Percentiles rank a stretch among this genome's conserved stretches.
Conservation (phyloP, 768 basidiomycete genomes). For the Boletus edulis region DNA sequence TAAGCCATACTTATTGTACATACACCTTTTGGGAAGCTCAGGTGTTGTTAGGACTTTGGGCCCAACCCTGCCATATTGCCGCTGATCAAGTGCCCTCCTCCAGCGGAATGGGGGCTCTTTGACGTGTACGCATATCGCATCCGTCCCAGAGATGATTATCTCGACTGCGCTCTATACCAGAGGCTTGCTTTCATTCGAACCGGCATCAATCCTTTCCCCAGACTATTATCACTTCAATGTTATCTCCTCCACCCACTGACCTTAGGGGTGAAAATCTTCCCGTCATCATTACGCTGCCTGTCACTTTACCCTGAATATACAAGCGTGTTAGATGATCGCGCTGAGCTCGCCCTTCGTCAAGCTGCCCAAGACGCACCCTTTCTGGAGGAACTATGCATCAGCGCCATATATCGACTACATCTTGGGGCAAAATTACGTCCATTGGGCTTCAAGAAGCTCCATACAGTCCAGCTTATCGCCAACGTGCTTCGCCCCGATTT, state of each 20-base stretch:
- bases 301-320: constrained; percentile 12
- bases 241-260: constrained; percentile 11
- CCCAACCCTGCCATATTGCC: constrained; percentile 5
- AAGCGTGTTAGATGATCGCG: constrained; percentile 8
- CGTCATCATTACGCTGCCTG: constrained; percentile 11
- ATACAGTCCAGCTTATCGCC: constrained; percentile 6
- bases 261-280: constrained; percentile 12
- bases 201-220: constrained; percentile 10
- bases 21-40: background rate
- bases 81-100: constrained; percentile 10
- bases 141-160: background rate
- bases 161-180: constrained; percentile 18
- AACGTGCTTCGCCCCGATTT: constrained; percentile 11
- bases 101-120: constrained; percentile 15
- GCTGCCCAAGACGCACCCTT: constrained; percentile 13
- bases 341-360: constrained; percentile 14
- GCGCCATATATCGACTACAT: constrained; percentile 1
- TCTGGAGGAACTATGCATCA: constrained; percentile 8
- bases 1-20: background rate
- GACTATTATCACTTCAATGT: constrained; percentile 8
- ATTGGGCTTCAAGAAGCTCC: constrained; percentile 8
- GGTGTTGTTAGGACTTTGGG: background rate
- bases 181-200: constrained; percentile 12
- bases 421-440: background rate
- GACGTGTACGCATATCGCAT: constrained; percentile 17